Evolutionary conservation across 257 asterid species (phyloP), one percentile per base, ranked within the genome.

Genomic region (Striga asiatica): DNA sequence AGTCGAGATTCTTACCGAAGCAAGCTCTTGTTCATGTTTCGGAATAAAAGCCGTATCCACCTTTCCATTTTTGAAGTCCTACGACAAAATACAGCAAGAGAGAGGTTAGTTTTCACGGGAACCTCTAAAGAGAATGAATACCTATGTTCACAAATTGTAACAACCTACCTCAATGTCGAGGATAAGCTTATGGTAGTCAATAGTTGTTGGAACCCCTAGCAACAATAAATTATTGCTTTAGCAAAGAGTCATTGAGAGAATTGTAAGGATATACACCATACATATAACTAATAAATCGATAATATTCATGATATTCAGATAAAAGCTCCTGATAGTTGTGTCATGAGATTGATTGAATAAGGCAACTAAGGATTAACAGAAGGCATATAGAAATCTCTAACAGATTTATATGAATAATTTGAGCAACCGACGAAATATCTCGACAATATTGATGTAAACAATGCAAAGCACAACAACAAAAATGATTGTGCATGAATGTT

Each of bases 11-110:
- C 95, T 82, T 82, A 92, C 98, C 79, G 81, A 80, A 50, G 95
- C 93, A 47, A 92, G 94, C 74, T 92, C 98, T 46, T 84, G 69
- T 69, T 84, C 98, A 38, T 92, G 98, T 80, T 88, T 92, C 16
- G 98, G 98, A 66, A 92, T 92, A 67, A 92, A 87, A 51, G 98
- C 97, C 5, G 97, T 92, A 63, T 92, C 98, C 65, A 92, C 95
- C 22, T 82, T 84, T 56, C 98, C 98, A 37, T 70, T 73, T 73
- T 74, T 82, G 74, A 92, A 92, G 79, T 92, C 98, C 98, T 91
- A 64, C 32, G 61, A 48, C 60, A 58, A 29, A 49, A 42, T 14
- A 50, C 52, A 66, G 37, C 2, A 56, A 14, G 54, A 7, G n/a
- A n/a, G n/a, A 31, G 16, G 19, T 54, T 18, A 21, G 41, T 32